Evolutionary conservation across 441 rosid species (phyloP).

Genomic region (Erodium moschatum): DNA sequence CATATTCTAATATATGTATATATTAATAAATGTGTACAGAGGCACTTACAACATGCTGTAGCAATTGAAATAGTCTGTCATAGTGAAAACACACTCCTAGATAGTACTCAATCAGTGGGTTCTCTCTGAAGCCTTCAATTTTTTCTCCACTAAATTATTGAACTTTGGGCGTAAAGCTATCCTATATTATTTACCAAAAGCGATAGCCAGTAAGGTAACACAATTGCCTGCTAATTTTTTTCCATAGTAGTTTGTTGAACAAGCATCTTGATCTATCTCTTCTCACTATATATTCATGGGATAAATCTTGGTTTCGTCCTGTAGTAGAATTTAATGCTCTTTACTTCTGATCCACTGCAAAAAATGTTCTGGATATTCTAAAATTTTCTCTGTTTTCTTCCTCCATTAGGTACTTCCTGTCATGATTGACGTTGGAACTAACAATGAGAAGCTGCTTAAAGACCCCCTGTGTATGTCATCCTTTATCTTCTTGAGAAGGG

Average conservation of each 20-base stretch:
- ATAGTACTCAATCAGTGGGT: conserved; percentile 1
- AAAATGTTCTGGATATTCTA: not conserved
- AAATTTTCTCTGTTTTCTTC: not conserved
- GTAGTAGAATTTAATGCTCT: not conserved
- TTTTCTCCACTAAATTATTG: not conserved
- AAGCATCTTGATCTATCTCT: not conserved
- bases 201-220: not conserved
- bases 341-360: not conserved
- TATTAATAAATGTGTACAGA: conserved; percentile 3
- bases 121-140: not conserved
- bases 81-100: not conserved
- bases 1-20: conserved; percentile 7
- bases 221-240: not conserved
- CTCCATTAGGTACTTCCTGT: conserved; percentile 81
- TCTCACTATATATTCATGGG: not conserved
- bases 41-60: not conserved
- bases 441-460: conserved; percentile 82
- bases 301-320: not conserved
- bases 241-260: not conserved
- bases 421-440: conserved; percentile 98
- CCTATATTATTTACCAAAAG: conserved; percentile 2
- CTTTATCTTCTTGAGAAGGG: not conserved
- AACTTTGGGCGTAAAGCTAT: not conserved
- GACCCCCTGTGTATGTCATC: conserved; percentile 75
- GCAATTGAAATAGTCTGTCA: not conserved